Evolutionary conservation across 306 rosid species (phyloP), one percentile per base, ranked within the genome.

Genomic region (Albizia julibrissin): DNA sequence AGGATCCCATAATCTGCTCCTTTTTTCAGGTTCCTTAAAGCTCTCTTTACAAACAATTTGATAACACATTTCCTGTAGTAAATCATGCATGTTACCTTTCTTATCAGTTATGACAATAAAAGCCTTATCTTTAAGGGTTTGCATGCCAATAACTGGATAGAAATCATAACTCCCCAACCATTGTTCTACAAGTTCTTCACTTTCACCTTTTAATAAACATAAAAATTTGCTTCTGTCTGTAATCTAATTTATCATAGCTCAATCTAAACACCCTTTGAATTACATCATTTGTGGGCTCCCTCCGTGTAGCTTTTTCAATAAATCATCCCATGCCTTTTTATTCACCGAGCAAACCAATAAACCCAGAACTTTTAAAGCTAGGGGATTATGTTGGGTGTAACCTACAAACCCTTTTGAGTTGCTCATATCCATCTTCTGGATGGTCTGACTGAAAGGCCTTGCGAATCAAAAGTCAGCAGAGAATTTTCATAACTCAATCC

Each of bases 271-370:
- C 64, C 5, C 2, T 1, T 22, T 21, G 64, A 58, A 58, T n/a
- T 9, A 9, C 4, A 1, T 3, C 4, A 58, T 58, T 58, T n/a
- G 64, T n/a, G n/a, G 64, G 22, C 1, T 21, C 64, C 29, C 21
- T 15, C 1, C 14, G 46, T 6, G 2, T 2, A 77, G 27, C 65
- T 65, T 77, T 26, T 1, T 3, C 34, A 77, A 11, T 1, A 27
- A 21, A 44, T 34, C 2, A 18, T 59, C 22, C 88, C 88, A 86
- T 12, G 74, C 31, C 1, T 16, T 21, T 34, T 2, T 4, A 3
- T 1, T 16, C 31, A 65, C 79, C 0, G 54, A 76, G 65, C 1
- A 5, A 16, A 76, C 34, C 40, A 15, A 61, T 39, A 71, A 59
- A 4, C 56, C 88, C 26, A 58, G 22, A 2, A 58, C 64, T 58